Evolutionary conservation across 108 stramenopile species (phyloP).

Genomic region (Pseudonitzschia delicatissima): DNA sequence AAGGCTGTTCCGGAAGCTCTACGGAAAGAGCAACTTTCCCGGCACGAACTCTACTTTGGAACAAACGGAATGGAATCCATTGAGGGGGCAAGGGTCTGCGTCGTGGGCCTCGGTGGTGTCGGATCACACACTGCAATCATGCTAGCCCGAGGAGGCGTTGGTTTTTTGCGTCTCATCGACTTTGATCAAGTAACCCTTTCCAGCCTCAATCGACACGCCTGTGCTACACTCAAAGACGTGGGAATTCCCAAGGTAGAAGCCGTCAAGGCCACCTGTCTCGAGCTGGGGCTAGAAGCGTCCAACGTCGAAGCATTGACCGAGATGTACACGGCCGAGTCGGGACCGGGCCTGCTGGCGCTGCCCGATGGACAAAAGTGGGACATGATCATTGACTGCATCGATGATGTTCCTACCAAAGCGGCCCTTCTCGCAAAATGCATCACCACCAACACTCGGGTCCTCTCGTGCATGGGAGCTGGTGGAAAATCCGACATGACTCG

Average conservation of each 20-base stretch:
- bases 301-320: constrained; percentile 54
- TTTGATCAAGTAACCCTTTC: constrained; percentile 98
- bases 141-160: constrained; percentile 92
- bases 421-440: constrained; percentile 82
- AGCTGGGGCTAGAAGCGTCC: constrained; percentile 13
- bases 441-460: constrained; percentile 62
- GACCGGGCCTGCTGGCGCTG: constrained; percentile 43
- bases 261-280: constrained; percentile 59
- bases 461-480: constrained; percentile 96
- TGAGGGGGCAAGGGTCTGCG: constrained; percentile 57
- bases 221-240: constrained; percentile 91
- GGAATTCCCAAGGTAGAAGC: constrained; percentile 88
- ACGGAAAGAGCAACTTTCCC: constrained; percentile 91
- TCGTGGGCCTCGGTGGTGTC: constrained; percentile 98
- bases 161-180: constrained; percentile 89
- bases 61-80: constrained; percentile 62
- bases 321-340: constrained; percentile 77
- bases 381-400: constrained; percentile 96
- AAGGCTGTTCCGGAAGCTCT: constrained; percentile 49
- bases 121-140: constrained; percentile 93
- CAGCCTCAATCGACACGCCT: constrained; percentile 97
- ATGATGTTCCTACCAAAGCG: constrained; percentile 97
- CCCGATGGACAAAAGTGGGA: constrained; percentile 53
- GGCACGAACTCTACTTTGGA: constrained; percentile 90
- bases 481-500: constrained; percentile 95